phyloP scores from a whole-genome alignment of 2,329 filamentous ascomycete genomes.

The Gnomoniopsis sp. region DNA sequence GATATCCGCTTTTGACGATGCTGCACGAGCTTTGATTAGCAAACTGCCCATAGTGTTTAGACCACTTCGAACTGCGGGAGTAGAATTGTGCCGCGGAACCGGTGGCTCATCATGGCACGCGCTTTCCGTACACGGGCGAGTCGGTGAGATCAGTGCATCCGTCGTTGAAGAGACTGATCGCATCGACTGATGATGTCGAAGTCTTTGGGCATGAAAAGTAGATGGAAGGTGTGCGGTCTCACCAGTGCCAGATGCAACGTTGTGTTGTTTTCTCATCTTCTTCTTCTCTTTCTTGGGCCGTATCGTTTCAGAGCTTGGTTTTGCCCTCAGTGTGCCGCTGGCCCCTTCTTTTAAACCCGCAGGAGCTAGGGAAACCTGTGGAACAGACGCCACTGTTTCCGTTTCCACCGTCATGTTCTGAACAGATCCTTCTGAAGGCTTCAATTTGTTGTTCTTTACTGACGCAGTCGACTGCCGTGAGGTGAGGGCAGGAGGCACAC shows the following conservation, averaged over 20 bases:
- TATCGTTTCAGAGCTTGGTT: slow-evolving; percentile 93
- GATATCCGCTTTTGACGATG: slow-evolving; percentile 93
- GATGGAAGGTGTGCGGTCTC: slow-evolving; percentile 37
- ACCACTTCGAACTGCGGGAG: slow-evolving; percentile 25
- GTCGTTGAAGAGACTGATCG: slow-evolving; percentile 31
- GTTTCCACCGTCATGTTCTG: slow-evolving; percentile 97
- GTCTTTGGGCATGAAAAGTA: slow-evolving; percentile 27
- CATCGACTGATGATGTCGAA: slow-evolving; percentile 40
- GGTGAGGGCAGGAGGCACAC: slow-evolving; percentile 49
- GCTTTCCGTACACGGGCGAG: slow-evolving; percentile 32
- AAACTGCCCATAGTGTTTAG: slow-evolving; percentile 37
- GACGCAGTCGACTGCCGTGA: slow-evolving; percentile 66
- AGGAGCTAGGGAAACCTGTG: slow-evolving; percentile 71
- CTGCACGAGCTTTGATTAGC: slow-evolving; percentile 51
- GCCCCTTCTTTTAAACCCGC: slow-evolving; percentile 61
- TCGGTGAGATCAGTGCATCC: slow-evolving; percentile 32
- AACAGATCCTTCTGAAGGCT: slow-evolving; percentile 69
- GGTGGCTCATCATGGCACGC: slow-evolving; percentile 28
- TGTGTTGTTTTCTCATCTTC: slow-evolving; percentile 70
- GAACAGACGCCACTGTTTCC: slow-evolving; percentile 88
- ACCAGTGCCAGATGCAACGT: slow-evolving; percentile 70
- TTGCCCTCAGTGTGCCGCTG: slow-evolving; percentile 74
- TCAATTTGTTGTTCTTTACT: slow-evolving; percentile 65
- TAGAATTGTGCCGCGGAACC: slow-evolving; percentile 22
- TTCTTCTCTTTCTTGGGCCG: slow-evolving; percentile 92